These are phyloP conservation scores for Fragilariopsis cylindrus DNA, from an alignment of 108 stramenopile genomes.

Conservation along the genomic window DNA sequence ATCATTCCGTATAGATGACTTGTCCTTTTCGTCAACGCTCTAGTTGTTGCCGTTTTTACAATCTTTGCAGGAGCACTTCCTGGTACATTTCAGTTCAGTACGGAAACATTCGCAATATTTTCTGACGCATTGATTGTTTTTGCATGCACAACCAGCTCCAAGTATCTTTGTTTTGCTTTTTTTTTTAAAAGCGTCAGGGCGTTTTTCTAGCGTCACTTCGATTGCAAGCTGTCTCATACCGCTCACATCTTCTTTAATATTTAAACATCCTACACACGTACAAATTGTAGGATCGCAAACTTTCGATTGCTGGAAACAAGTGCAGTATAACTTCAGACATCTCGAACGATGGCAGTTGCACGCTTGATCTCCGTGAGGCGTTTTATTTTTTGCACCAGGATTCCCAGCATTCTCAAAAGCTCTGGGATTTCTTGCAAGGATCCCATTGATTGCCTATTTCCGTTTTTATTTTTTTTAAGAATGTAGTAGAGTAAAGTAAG, in stretches of 20 bases:
- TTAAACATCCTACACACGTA: conserved; percentile 54
- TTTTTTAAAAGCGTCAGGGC: conserved; percentile 55
- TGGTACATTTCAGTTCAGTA: conserved; percentile 50
- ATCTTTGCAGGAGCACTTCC: conserved; percentile 46
- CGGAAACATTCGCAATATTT: conserved; percentile 93
- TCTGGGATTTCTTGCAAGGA: conserved; percentile 57
- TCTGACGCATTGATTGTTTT: conserved; percentile 73
- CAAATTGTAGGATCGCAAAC: conserved; percentile 58
- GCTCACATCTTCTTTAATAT: conserved; percentile 34
- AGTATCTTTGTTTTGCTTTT: conserved; percentile 42
- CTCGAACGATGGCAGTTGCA: conserved; percentile 87
- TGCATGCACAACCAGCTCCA: conserved; percentile 85
- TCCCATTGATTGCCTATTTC: conserved; percentile 49
- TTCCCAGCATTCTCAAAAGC: conserved; percentile 54
- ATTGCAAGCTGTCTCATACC: conserved; percentile 46
- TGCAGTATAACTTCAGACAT: conserved; percentile 92
- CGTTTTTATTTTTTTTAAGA: not conserved
- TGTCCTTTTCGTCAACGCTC: no score
- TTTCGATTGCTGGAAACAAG: conserved; percentile 81
- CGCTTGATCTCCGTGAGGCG: conserved; percentile 49
- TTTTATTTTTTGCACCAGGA: conserved; percentile 7
- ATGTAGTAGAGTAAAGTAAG: not conserved
- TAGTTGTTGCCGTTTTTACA: conserved; percentile 37
- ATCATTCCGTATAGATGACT: not conserved
- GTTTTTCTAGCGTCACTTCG: conserved; percentile 42